phyloP scores from a whole-genome alignment of 768 basidiomycete species.

The Boletus barrowsii region DNA sequence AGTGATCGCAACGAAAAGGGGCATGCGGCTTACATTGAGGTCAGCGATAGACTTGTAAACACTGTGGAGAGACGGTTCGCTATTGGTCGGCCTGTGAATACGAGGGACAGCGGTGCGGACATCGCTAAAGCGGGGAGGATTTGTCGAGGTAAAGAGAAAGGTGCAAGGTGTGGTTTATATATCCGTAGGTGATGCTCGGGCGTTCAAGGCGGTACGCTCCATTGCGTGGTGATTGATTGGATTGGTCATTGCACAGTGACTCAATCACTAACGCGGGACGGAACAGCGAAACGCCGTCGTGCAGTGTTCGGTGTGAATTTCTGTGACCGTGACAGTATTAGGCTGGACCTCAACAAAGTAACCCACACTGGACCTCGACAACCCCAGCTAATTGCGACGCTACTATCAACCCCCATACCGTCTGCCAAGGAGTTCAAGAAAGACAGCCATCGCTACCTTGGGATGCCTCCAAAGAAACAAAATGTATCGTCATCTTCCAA shows the following conservation, averaged over 20 bases:
- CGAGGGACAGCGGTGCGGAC: neutral
- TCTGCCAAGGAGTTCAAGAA: neutral
- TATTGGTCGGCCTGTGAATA: conserved; percentile 2
- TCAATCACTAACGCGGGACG: too few relatives aligned
- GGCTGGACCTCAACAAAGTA: too few relatives aligned
- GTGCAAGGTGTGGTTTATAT: conserved; percentile 7
- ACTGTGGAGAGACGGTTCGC: conserved; percentile 6
- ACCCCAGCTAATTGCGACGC: neutral
- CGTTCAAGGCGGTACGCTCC: neutral
- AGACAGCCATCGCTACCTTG: neutral
- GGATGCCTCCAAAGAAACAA: conserved; percentile 84
- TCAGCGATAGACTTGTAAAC: conserved; percentile 10
- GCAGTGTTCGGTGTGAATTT: neutral
- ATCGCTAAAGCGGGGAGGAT: conserved; percentile 4
- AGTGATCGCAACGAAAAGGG: neutral
- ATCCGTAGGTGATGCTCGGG: neutral
- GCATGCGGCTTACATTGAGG: conserved; percentile 7
- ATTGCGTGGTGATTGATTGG: neutral
- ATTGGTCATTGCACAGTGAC: neutral
- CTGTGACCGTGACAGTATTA: conserved; percentile 1
- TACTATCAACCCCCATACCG: neutral
- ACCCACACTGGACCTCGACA: neutral
- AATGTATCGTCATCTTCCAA: conserved; percentile 56
- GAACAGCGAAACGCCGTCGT: too few relatives aligned
- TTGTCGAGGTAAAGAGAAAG: neutral